Evolutionary conservation across 2,329 filamentous ascomycete genomes (phyloP), one percentile per base, ranked within the genome.

Genomic region (Aspergillus neoniger): DNA sequence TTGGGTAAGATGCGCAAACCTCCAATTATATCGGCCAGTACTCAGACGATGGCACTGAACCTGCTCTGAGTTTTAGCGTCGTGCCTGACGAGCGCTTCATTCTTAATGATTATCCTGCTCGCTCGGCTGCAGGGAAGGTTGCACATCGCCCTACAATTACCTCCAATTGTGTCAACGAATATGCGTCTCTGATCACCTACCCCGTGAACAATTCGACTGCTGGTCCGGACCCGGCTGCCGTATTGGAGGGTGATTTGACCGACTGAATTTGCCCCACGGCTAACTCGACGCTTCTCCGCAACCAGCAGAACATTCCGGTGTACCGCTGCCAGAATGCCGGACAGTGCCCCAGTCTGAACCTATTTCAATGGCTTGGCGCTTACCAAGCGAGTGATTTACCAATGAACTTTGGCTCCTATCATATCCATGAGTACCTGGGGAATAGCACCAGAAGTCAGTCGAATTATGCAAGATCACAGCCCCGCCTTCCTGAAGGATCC

Each of bases 151-250:
- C 49, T 5, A 10, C 30, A 17, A 52, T 39, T 19, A 25, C n/a
- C 17, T 52, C 30, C 28, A 52, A 52, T 28, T 39, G 49, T 30
- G 49, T 10, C 49, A 52, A 52, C 30, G 49, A 52, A 15, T 39
- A 36, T 9, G 17, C 32, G 4, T 38, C 49, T 3, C 9, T 52
- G 21, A 39, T 52, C 30, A 52, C 30, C 17, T 52, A 52, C 17
- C 49, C 30, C 6, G 17, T 52, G 12, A n/a, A 39, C 30, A 52
- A 52, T 32, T 6, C n/a, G 9, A 25, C 49, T 5, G 49, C 49
- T 12, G 30, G 30, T 4, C 49, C 19, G 10, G 30, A 52, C 19
- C 49, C 19, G 17, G 49, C 30, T 52, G 49, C 49, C 5, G 30
- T 39, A 1, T 30, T 52, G 17, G 30, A 52, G 14, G 32, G 49